Evolutionary conservation across 2,329 filamentous ascomycete genomes (phyloP).

Genomic region (Venturia carpophila): DNA sequence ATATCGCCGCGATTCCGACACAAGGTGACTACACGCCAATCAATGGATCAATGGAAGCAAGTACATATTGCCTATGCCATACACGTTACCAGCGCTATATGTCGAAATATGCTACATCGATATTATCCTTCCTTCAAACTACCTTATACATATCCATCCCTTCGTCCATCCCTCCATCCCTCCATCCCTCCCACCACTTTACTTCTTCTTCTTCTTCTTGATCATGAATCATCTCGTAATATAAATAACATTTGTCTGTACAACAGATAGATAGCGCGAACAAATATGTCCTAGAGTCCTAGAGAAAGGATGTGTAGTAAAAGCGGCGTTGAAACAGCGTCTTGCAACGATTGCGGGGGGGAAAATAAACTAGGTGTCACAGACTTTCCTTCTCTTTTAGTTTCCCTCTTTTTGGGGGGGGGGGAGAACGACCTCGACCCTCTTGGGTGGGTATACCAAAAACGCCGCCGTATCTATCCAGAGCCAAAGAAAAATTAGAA

Average conservation of each 20-base stretch:
- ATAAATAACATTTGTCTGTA: not conserved
- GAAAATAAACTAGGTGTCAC: not conserved
- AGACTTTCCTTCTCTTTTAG: not conserved
- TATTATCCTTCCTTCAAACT: not conserved
- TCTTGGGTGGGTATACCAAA: not conserved
- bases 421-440: not conserved
- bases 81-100: not conserved
- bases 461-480: conserved; percentile 1
- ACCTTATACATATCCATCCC: not conserved
- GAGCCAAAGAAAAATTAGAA: too few relatives aligned
- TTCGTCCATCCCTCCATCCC: not conserved
- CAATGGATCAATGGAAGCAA: too few relatives aligned
- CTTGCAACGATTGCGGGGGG: not conserved
- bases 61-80: not conserved
- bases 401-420: not conserved
- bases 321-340: not conserved
- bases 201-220: not conserved
- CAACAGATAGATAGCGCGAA: not conserved
- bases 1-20: too few relatives aligned
- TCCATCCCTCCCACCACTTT: too few relatives aligned
- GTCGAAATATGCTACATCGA: not conserved
- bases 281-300: not conserved
- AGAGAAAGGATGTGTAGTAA: not conserved
- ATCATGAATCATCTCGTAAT: not conserved
- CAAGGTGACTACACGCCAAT: too few relatives aligned